These are phyloP conservation scores for Hagleromyces aurorensis DNA, from an alignment of 805 yeast genomes.

Conservation along the genomic window DNA sequence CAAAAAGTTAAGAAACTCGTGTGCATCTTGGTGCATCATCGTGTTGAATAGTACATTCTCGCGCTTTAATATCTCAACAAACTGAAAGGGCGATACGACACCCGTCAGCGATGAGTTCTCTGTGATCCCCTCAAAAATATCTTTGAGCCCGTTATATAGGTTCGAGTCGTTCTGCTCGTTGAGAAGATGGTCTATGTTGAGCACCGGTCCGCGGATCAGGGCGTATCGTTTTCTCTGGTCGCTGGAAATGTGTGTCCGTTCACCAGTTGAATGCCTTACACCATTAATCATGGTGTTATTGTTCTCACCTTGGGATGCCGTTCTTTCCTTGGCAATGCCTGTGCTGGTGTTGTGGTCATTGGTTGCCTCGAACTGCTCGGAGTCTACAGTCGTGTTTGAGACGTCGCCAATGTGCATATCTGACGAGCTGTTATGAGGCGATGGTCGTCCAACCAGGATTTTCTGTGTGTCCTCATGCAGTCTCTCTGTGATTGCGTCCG, in stretches of 20 bases:
- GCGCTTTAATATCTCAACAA: conserved; percentile 67
- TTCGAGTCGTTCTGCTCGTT: conserved; percentile 35
- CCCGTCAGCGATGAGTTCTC: conserved; percentile 67
- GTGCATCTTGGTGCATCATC: conserved; percentile 97
- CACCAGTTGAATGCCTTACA: conserved; percentile 1
- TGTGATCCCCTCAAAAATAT: conserved; percentile 73
- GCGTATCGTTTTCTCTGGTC: conserved; percentile 79
- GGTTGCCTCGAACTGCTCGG: no score
- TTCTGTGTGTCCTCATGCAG: conserved; percentile 23
- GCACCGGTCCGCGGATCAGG: conserved; percentile 68
- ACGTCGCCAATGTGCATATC: conserved; percentile 1
- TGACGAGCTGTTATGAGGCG: neutral
- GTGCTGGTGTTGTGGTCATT: neutral
- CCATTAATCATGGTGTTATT: neutral
- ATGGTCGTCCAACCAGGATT: conserved; percentile 27
- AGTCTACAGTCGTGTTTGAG: no score
- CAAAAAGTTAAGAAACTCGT: conserved; percentile 85
- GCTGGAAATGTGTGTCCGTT: conserved; percentile 37
- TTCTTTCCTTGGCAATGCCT: neutral
- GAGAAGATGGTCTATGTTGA: conserved; percentile 63
- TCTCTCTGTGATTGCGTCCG: conserved; percentile 24
- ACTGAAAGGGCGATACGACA: conserved; percentile 71
- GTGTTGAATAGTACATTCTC: conserved; percentile 82
- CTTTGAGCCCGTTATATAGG: conserved; percentile 66
- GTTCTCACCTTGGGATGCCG: conserved; percentile 1